A percentile compares a stretch with the other conserved stretches of the same genome.
Conservation (phyloP, 345 rosid species). For the Pistacia vera region DNA sequence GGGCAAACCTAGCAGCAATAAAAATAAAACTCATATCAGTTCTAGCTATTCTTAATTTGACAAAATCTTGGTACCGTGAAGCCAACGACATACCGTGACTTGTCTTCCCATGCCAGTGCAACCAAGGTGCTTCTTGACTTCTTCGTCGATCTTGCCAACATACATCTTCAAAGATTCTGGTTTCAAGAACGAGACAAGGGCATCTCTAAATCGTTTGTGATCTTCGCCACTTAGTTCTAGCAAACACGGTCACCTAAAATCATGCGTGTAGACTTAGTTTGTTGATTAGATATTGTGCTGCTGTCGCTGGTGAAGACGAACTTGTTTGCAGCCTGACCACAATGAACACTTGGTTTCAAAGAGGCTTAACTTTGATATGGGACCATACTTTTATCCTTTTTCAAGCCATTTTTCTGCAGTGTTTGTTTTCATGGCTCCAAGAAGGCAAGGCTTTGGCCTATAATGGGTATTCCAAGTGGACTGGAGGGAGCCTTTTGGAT, state of each 20-base stretch:
- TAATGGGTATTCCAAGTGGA: conserved; percentile 53
- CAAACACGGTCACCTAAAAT: conserved; percentile 45
- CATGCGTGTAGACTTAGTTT: conserved; percentile 27
- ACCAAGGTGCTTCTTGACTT: conserved; percentile 46
- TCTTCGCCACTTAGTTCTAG: conserved; percentile 41
- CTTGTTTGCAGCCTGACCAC: conserved; percentile 56
- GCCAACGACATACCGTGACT: conserved; percentile 29
- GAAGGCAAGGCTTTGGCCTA: conserved; percentile 59
- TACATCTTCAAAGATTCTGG: conserved; percentile 63
- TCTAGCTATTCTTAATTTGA: not conserved
- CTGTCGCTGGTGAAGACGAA: conserved; percentile 40
- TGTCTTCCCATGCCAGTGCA: conserved; percentile 48
- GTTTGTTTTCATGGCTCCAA: conserved; percentile 46
- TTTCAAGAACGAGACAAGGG: conserved; percentile 45
- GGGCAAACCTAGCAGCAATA: conserved; percentile 42
- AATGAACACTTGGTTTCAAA: conserved; percentile 49
- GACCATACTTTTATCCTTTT: conserved; percentile 45
- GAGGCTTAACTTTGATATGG: conserved; percentile 46
- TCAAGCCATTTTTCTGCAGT: conserved; percentile 45
- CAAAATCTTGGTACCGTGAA: not conserved
- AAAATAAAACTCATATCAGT: no score
- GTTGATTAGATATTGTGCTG: conserved; percentile 30
- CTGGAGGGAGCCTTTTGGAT: conserved; percentile 49
- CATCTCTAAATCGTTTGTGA: conserved; percentile 49
- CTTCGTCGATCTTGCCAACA: conserved; percentile 53